phyloP scores from a whole-genome alignment of 208 protist genomes.

The Zelonia costaricensis region DNA sequence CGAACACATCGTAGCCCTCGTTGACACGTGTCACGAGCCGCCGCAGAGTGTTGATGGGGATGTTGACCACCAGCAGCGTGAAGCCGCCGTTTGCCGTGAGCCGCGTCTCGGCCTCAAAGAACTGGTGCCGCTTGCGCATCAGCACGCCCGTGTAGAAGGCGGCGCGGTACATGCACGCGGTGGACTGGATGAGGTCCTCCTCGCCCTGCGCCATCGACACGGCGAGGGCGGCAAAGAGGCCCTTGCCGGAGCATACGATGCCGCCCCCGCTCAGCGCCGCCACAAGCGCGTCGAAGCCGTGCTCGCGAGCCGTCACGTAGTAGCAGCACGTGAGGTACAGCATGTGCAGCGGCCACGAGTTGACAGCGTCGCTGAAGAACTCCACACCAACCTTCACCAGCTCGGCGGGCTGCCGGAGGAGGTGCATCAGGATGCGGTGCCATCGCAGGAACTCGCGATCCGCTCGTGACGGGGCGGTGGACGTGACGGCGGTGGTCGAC shows the following conservation, averaged over 20 bases:
- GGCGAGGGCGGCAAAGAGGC: slow-evolving; percentile 65
- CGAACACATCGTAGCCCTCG: slow-evolving; percentile 30
- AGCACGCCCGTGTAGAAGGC: slow-evolving; percentile 66
- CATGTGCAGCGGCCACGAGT: slow-evolving; percentile 72
- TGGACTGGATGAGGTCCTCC: slow-evolving; percentile 38
- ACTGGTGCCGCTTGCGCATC: slow-evolving; percentile 36
- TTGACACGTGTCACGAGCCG: slow-evolving; percentile 67
- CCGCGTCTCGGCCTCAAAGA: slow-evolving; percentile 31
- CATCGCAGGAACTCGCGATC: slow-evolving; percentile 28
- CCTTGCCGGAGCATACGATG: slow-evolving; percentile 64
- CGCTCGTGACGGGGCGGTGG: neutral
- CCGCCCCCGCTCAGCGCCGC: slow-evolving; percentile 38
- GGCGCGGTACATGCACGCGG: slow-evolving; percentile 60
- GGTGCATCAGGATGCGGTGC: slow-evolving; percentile 32
- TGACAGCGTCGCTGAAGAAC: slow-evolving; percentile 66
- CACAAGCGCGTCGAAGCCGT: slow-evolving; percentile 47
- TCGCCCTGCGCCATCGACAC: slow-evolving; percentile 65
- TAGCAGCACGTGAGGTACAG: slow-evolving; percentile 75
- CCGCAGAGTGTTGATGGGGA: slow-evolving; percentile 57
- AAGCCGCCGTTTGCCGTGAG: slow-evolving; percentile 38
- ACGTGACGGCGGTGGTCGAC: neutral
- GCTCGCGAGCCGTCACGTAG: slow-evolving; percentile 49
- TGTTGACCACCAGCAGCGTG: slow-evolving; percentile 71
- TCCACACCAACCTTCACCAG: slow-evolving; percentile 38
- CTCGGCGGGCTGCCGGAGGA: slow-evolving; percentile 31